These are phyloP conservation scores for Shiraia sp. DNA, from an alignment of 2,329 filamentous ascomycete genomes.

Conservation along the genomic window DNA sequence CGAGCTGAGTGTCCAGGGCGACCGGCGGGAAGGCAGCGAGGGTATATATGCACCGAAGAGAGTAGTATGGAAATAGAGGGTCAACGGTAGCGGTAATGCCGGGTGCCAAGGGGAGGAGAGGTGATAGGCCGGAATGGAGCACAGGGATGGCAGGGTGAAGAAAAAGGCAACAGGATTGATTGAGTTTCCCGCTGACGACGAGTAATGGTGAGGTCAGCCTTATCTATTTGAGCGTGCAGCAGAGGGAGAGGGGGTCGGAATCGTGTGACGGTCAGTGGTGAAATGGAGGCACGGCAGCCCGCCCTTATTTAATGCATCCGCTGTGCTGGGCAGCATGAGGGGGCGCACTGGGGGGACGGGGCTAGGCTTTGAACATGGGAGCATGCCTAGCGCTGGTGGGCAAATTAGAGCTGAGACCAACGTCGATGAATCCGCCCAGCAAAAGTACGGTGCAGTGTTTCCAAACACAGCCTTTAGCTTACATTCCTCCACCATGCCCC, in stretches of 20 bases:
- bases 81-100: conserved; percentile 10
- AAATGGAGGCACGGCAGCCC: conserved; percentile 19
- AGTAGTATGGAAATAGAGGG: conserved; percentile 18
- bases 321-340: conserved; percentile 28
- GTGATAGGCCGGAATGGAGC: conserved; percentile 31
- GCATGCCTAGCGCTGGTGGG: conserved; percentile 25
- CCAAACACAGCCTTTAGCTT: conserved; percentile 21
- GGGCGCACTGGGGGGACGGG: conserved; percentile 13
- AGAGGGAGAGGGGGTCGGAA: conserved; percentile 7
- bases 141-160: conserved; percentile 21
- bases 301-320: conserved; percentile 34
- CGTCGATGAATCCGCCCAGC: conserved; percentile 13
- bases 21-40: conserved; percentile 10
- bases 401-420: conserved; percentile 13
- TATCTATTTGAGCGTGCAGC: conserved; percentile 18
- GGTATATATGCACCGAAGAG: conserved; percentile 21
- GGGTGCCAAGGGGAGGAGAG: conserved; percentile 30
- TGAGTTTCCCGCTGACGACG: conserved; percentile 10
- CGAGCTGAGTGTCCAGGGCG: conserved; percentile 7
- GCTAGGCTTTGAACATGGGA: conserved; percentile 22
- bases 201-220: conserved; percentile 29
- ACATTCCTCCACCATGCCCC: conserved; percentile 24
- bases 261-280: conserved; percentile 15
- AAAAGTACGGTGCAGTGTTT: conserved; percentile 13
- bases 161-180: conserved; percentile 4